Base-by-base conservation (phyloP, 75 land plant genomes). In the Adiantum capillusveneris region DNA sequence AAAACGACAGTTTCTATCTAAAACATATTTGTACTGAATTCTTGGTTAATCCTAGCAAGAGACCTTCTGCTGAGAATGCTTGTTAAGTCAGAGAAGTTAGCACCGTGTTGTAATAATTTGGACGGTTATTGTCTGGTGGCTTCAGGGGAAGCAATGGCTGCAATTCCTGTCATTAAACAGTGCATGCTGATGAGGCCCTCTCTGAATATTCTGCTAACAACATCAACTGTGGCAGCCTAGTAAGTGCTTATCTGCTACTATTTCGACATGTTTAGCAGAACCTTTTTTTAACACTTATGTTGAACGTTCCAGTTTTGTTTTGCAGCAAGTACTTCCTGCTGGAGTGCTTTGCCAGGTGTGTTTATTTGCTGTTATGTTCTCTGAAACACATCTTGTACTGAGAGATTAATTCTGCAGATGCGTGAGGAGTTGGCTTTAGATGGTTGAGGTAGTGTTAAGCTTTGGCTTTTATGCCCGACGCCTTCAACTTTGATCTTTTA, bases 71-170 rank as follows among this genome's bases (percentile, higher is more conserved):
- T n/a, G n/a, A n/a, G n/a, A n/a, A n/a, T n/a, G n/a, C n/a, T n/a
- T n/a, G n/a, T n/a, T n/a, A n/a, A n/a, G n/a, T n/a, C n/a, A n/a
- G n/a, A n/a, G n/a, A n/a, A n/a, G n/a, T n/a, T n/a, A n/a, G n/a
- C n/a, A n/a, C n/a, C n/a, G n/a, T n/a, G n/a, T n/a, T n/a, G n/a
- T n/a, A n/a, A n/a, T n/a, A n/a, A n/a, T n/a, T n/a, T n/a, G n/a
- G n/a, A n/a, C n/a, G n/a, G n/a, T n/a, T n/a, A n/a, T n/a, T n/a
- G n/a, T n/a, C n/a, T n/a, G n/a, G n/a, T n/a, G n/a, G n/a, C n/a
- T n/a, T 3, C 59, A 87, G 95, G 97, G 22, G 98, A 93, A 75
- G 96, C 83, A 52, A 66, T 93, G 79, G 71, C 90, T 21, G 90
- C 85, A 2, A 64, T 93, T 54, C 95, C 98, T 29, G 58, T 89